These are phyloP conservation scores for Trichoderma afroharzianum DNA, from an alignment of 2,329 filamentous ascomycete genomes.

Conservation along the genomic window DNA sequence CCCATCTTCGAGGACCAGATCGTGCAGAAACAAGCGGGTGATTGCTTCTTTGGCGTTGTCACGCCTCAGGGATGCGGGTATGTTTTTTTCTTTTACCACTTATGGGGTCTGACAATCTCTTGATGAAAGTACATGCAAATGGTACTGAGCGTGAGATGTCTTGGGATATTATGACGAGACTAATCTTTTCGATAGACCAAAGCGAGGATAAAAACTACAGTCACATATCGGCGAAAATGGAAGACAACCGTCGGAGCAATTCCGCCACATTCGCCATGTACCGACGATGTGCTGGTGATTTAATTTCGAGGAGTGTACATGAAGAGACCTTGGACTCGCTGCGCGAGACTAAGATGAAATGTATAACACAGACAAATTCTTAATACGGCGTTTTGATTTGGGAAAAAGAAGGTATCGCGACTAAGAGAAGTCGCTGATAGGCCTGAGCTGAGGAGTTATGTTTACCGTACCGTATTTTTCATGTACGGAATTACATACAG, in stretches of 20 bases:
- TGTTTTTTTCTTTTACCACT: too few relatives aligned
- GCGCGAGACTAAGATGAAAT: neutral
- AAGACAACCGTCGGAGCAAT: neutral
- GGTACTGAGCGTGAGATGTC: neutral
- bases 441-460: neutral
- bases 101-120: too few relatives aligned
- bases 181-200: neutral
- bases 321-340: neutral
- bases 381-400: neutral
- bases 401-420: neutral
- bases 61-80: slow-evolving; percentile 58
- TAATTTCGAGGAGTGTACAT: neutral
- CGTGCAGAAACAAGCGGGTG: slow-evolving; percentile 43
- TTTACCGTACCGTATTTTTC: neutral
- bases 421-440: neutral
- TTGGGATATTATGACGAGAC: neutral
- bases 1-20: slow-evolving; percentile 51
- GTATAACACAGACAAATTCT: neutral
- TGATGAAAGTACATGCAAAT: neutral
- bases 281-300: neutral
- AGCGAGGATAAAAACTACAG: neutral
- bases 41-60: slow-evolving; percentile 55
- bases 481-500: neutral
- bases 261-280: neutral
- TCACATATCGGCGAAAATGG: neutral